Evolutionary conservation across 441 rosid genomes (phyloP), one percentile per base, ranked within the genome.

Genomic region (Manihot esculenta): DNA sequence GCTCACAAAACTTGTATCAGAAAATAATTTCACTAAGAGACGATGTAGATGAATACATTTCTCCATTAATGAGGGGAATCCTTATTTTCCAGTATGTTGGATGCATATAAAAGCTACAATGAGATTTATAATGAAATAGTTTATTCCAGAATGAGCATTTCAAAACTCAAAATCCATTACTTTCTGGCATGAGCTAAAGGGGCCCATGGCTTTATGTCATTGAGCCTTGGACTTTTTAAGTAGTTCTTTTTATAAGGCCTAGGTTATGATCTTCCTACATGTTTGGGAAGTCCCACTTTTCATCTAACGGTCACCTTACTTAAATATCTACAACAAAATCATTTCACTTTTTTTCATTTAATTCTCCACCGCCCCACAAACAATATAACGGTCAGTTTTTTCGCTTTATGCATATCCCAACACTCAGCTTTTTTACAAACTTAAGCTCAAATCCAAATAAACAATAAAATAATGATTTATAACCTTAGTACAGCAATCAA

Each of bases 1-100:
- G 77, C 76, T 94, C 44, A 54, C 82, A 10, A 91, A 81, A 78
- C 48, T 86, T 57, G 17, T 84, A 74, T 80, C 84, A 7, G 58
- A 79, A 42, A 88, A 68, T 74, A 88, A 72, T 77, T 88, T 93
- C 72, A 70, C 68, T 26, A 89, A 67, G 77, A 76, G 88, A 77
- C 96, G 89, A 70, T 94, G 97, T 77, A 89, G 91, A 74, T 85
- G 80, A 77, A 56, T 23, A 13, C 0, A n/a, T 12, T 3, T 12
- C 17, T 24, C 1, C 17, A 8, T 11, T 20, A 54, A 48, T 26
- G 30, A 35, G 41, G 41, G 41, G 41, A 30, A 33, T 27, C 1
- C 20, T 2, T 42, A 51, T 24, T 10, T 35, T 38, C 23, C 42
- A 41, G 53, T 21, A 47, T 6, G 21, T 30, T 70, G 26, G 27